Conservation (phyloP, 768 basidiomycete species). For the Phlebiopsis flavidoalba region DNA sequence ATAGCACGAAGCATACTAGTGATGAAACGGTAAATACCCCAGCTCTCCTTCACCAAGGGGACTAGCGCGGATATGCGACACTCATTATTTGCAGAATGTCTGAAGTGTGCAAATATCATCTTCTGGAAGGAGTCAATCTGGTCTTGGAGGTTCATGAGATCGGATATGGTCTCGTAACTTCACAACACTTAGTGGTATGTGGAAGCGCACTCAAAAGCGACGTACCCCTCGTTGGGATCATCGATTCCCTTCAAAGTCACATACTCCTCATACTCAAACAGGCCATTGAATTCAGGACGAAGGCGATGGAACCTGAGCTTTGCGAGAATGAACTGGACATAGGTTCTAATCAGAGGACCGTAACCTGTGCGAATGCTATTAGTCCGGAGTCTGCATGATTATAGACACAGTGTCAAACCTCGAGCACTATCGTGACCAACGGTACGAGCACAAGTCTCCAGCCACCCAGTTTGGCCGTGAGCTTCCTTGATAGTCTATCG, state of each 20-base stretch:
- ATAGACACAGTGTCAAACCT: slow-evolving; percentile 39
- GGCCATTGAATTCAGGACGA: slow-evolving; percentile 95
- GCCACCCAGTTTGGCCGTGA: slow-evolving; percentile 94
- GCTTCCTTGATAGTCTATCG: slow-evolving; percentile 91
- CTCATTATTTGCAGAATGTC: slow-evolving; percentile 89
- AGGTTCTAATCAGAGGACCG: slow-evolving; percentile 87
- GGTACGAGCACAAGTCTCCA: slow-evolving; percentile 94
- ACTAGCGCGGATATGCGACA: slow-evolving; percentile 95
- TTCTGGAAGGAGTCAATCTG: slow-evolving; percentile 99
- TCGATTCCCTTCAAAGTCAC: slow-evolving; percentile 95
- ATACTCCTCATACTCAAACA: slow-evolving; percentile 99
- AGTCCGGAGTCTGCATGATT: not conserved
- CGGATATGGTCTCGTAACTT: slow-evolving; percentile 89
- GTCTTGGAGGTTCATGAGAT: slow-evolving; percentile 96
- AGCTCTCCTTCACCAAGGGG: slow-evolving; percentile 97
- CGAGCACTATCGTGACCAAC: slow-evolving; percentile 73
- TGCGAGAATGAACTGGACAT: slow-evolving; percentile 92
- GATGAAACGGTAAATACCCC: slow-evolving; percentile 98
- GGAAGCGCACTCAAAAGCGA: not conserved
- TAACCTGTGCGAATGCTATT: slow-evolving; percentile 55
- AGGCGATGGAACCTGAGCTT: slow-evolving; percentile 95
- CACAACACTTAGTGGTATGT: not conserved
- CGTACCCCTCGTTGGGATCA: slow-evolving; percentile 98
- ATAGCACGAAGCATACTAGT: slow-evolving; percentile 98
- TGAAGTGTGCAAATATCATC: slow-evolving; percentile 94